Conservation (phyloP, 2,329 filamentous ascomycete genomes). For the Pezizomycotina sp. region DNA sequence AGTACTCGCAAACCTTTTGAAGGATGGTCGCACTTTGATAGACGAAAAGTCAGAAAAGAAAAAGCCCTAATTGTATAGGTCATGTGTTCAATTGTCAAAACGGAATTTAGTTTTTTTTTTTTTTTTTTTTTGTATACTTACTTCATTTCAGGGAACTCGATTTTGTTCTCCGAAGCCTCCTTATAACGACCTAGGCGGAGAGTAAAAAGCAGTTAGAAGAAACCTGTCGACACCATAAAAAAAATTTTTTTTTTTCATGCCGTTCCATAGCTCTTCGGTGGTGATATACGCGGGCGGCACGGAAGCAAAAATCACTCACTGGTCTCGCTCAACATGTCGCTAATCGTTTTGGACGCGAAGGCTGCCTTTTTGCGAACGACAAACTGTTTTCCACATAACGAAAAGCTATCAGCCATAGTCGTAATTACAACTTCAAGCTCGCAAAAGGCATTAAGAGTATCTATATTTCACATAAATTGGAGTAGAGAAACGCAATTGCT, state of each 20-base stretch:
- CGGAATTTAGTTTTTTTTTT: not conserved
- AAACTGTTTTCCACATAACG: conserved; percentile 37
- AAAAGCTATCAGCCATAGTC: no score
- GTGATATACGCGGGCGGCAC: no score
- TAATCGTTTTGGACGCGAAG: conserved; percentile 44
- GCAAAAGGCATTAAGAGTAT: no score
- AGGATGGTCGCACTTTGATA: conserved; percentile 44
- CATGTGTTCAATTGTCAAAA: not conserved
- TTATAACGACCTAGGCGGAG: conserved; percentile 20
- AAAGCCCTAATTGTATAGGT: no score
- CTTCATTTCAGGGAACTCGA: conserved; percentile 45
- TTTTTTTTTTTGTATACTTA: conserved; percentile 26
- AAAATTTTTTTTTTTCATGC: no score
- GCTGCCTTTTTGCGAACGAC: conserved; percentile 44
- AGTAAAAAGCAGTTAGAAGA: conserved; percentile 2
- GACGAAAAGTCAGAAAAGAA: no score
- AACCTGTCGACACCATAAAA: not conserved
- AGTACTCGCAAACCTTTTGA: conserved; percentile 54
- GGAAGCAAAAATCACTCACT: conserved; percentile 33
- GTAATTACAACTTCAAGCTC: no score
- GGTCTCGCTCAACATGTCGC: conserved; percentile 45
- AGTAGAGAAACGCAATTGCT: not conserved
- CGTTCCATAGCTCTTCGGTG: no score
- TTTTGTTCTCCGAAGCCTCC: conserved; percentile 43
- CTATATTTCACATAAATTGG: not conserved